Conservation (phyloP, 1,139 yeast species). For the Hansenula lynferdii region DNA sequence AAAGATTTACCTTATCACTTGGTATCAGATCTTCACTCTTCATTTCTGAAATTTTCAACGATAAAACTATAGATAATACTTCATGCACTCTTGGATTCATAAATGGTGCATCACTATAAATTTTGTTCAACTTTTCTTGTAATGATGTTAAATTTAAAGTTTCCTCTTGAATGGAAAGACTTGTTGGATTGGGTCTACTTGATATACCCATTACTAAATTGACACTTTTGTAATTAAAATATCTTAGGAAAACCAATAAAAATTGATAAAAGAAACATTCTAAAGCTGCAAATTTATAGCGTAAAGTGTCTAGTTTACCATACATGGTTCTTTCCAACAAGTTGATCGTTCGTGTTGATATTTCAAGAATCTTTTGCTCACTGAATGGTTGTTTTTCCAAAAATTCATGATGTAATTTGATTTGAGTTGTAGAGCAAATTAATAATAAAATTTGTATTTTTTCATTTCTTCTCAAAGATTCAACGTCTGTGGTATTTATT, state of each 20-base stretch:
- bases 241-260: slow-evolving; percentile 15
- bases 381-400: slow-evolving; percentile 11
- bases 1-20: not conserved
- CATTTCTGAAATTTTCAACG: not conserved
- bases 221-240: slow-evolving; percentile 16
- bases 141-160: slow-evolving; percentile 3
- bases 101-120: not conserved
- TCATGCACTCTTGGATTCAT: not conserved
- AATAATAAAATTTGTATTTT: slow-evolving; percentile 6
- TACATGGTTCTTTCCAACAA: slow-evolving; percentile 3
- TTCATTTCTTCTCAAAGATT: slow-evolving; percentile 1
- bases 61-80: not conserved
- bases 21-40: not conserved
- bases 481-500: no score
- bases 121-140: slow-evolving; percentile 5
- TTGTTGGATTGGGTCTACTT: not conserved
- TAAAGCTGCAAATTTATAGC: slow-evolving; percentile 7
- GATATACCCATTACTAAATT: slow-evolving; percentile 4
- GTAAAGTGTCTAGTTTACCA: slow-evolving; percentile 4
- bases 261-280: slow-evolving; percentile 19
- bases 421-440: slow-evolving; percentile 9
- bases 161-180: not conserved
- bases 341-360: slow-evolving; percentile 3
- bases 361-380: slow-evolving; percentile 10
- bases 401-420: slow-evolving; percentile 12